phyloP scores from a whole-genome alignment of 257 asterid genomes.

The Primulina tabacum region DNA sequence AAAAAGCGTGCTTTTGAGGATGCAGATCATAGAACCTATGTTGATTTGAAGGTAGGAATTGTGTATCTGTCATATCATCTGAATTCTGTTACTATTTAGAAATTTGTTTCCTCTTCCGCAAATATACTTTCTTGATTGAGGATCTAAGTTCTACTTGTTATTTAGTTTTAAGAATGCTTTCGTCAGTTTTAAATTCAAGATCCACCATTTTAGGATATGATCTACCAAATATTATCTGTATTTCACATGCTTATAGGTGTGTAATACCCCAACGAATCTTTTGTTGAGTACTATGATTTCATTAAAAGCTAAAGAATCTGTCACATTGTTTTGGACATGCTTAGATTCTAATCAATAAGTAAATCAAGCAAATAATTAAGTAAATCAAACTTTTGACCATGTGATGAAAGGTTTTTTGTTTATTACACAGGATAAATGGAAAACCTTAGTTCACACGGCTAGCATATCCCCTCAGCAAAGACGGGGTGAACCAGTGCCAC shows the following conservation, averaged over 20 bases:
- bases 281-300: neutral
- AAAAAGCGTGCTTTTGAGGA: constrained; percentile 81
- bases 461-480: constrained; percentile 79
- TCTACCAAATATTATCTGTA: neutral
- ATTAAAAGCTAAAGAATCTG: constrained; percentile 8
- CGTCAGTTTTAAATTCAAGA: neutral
- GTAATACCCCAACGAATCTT: constrained; percentile 26
- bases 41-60: constrained; percentile 77
- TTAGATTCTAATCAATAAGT: constrained; percentile 6
- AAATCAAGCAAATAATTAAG: neutral
- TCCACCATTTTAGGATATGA: neutral
- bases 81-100: neutral
- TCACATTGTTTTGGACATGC: constrained; percentile 21
- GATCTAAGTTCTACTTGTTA: neutral
- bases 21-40: constrained; percentile 96
- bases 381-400: neutral
- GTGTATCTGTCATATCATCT: neutral
- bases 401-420: constrained; percentile 13
- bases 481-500: constrained; percentile 78
- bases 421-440: constrained; percentile 69
- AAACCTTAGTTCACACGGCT: constrained; percentile 76
- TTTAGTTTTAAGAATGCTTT: too few relatives aligned
- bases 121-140: neutral
- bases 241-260: constrained; percentile 31
- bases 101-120: neutral